Conservation (phyloP, 2,329 filamentous ascomycete genomes). For the Leptoxyphium fumago region DNA sequence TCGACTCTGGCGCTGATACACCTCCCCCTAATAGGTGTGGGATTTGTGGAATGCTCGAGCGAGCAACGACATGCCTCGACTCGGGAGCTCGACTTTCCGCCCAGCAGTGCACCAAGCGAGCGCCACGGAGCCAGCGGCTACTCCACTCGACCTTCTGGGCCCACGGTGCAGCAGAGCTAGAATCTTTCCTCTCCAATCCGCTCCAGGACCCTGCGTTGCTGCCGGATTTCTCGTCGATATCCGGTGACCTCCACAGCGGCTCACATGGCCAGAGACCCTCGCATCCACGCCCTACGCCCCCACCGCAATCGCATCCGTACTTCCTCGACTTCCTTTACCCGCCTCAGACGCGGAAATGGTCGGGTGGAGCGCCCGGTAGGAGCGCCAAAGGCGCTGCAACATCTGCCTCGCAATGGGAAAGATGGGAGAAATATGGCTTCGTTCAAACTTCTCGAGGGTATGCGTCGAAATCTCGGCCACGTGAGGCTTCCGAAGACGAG, state of each 20-base stretch:
- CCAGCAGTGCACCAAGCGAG: conserved; percentile 23
- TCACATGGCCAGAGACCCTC: background rate
- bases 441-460: conserved; percentile 14
- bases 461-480: conserved; percentile 7
- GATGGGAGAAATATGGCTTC: conserved; percentile 13
- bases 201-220: background rate
- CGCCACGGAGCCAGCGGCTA: conserved; percentile 30
- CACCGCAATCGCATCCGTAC: conserved; percentile 2
- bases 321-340: conserved; percentile 36
- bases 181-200: conserved; percentile 4
- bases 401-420: conserved; percentile 10
- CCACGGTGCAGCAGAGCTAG: conserved; percentile 36
- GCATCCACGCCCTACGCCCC: background rate
- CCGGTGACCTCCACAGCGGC: conserved; percentile 1
- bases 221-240: conserved; percentile 4
- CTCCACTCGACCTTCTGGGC: conserved; percentile 43
- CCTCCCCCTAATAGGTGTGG: background rate
- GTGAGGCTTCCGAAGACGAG: background rate
- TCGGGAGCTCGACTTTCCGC: conserved; percentile 39
- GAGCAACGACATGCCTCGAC: conserved; percentile 43
- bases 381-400: background rate
- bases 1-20: background rate
- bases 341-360: conserved; percentile 26
- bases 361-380: conserved; percentile 8
- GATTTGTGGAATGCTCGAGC: conserved; percentile 41